A percentile compares a stretch with the other conserved stretches of the same genome.
Conservation (phyloP, 2,329 filamentous ascomycete genomes). For the Fusarium sp. region DNA sequence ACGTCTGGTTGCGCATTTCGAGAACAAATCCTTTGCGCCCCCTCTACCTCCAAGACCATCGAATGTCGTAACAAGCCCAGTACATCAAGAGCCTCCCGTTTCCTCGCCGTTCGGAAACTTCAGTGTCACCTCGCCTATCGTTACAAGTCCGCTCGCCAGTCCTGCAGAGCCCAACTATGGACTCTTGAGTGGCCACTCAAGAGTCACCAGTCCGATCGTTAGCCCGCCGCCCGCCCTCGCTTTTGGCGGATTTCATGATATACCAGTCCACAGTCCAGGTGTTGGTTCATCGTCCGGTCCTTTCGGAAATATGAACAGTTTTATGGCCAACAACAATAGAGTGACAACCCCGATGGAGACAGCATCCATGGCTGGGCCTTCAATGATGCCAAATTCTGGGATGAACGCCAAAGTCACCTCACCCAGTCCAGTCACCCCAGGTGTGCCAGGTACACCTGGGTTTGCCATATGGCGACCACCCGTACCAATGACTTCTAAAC, state of each 20-base stretch:
- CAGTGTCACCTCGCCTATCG: conserved; percentile 44
- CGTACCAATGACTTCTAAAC: conserved; percentile 45
- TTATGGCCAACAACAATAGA: conserved; percentile 47
- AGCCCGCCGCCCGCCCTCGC: conserved; percentile 47
- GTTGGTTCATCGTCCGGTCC: conserved; percentile 43
- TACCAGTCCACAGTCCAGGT: conserved; percentile 46
- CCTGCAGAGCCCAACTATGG: conserved; percentile 50
- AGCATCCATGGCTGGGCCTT: conserved; percentile 39
- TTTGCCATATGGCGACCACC: conserved; percentile 55
- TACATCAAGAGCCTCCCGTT: conserved; percentile 41
- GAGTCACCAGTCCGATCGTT: conserved; percentile 50
- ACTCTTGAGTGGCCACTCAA: conserved; percentile 45
- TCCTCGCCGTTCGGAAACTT: conserved; percentile 51
- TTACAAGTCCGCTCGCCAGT: conserved; percentile 50
- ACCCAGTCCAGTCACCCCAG: conserved; percentile 28
- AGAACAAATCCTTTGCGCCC: conserved; percentile 53
- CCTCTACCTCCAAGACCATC: conserved; percentile 53
- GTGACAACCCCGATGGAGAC: conserved; percentile 45
- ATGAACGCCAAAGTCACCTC: conserved; percentile 39
- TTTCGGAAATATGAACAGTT: conserved; percentile 51
- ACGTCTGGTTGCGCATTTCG: conserved; percentile 56
- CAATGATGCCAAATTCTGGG: conserved; percentile 43
- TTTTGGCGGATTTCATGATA: conserved; percentile 50
- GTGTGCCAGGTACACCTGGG: conserved; percentile 51
- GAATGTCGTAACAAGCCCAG: conserved; percentile 44